Conservation (phyloP, 2,329 filamentous ascomycete genomes). For the Rhinocladiella similis region DNA sequence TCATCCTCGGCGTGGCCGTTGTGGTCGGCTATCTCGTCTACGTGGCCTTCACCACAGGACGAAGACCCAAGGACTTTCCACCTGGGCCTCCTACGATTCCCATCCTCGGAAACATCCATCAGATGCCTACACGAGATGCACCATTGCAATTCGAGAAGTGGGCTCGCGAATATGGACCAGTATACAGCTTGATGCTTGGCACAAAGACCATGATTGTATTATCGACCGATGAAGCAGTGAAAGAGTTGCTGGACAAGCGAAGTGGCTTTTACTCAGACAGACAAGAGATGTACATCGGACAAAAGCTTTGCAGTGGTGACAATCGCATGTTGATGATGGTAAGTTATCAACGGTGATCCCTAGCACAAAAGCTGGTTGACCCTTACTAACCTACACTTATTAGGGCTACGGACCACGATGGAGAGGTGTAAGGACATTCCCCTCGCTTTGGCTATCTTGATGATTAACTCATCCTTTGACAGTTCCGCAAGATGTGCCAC, state of each 20-base stretch:
- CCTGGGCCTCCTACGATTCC: constrained; percentile 55
- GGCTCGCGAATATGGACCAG: constrained; percentile 53
- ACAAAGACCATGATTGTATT: constrained; percentile 52
- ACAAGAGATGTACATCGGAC: constrained; percentile 48
- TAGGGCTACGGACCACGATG: constrained; percentile 33
- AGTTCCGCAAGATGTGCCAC: constrained; percentile 42
- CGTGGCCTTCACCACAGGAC: not conserved
- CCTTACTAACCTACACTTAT: not conserved
- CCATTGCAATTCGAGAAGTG: constrained; percentile 54
- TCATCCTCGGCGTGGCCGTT: not conserved
- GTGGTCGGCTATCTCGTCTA: not conserved
- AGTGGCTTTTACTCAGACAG: constrained; percentile 53
- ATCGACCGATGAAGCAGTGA: constrained; percentile 46
- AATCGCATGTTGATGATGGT: constrained; percentile 36
- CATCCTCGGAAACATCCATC: constrained; percentile 53
- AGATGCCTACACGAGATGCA: constrained; percentile 44
- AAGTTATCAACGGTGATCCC: not conserved
- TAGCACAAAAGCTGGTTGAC: not conserved
- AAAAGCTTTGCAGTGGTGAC: constrained; percentile 34
- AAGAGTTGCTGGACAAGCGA: constrained; percentile 54
- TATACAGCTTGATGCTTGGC: constrained; percentile 55
- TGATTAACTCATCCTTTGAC: too few species aligned
- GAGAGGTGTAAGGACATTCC: constrained; percentile 19
- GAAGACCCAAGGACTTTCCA: constrained; percentile 36
- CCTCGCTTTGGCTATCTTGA: not conserved